Conservation (phyloP, 371 early-diverging fungal species). For the Mortierella sp. region DNA sequence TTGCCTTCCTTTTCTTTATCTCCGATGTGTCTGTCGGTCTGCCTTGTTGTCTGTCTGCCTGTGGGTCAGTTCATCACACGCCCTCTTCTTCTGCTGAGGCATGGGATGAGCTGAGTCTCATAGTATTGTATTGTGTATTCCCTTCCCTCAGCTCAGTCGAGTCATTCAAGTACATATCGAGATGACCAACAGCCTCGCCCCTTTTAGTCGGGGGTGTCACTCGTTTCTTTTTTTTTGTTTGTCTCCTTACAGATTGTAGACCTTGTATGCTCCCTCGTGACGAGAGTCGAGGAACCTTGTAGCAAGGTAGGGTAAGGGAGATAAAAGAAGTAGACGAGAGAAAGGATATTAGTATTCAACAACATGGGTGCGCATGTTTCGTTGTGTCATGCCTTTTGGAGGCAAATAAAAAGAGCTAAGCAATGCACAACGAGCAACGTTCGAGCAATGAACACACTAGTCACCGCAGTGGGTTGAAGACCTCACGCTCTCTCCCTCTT, state of each 20-base stretch:
- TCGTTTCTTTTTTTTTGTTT: slow-evolving; percentile 1
- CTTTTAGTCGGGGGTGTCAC: neutral
- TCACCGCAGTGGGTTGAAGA: neutral
- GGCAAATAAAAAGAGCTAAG: neutral
- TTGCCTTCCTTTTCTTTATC: neutral
- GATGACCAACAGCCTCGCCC: slow-evolving; percentile 14
- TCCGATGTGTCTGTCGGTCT: neutral
- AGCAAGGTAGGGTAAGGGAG: neutral
- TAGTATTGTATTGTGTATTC: neutral
- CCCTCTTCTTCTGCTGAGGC: neutral
- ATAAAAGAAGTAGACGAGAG: neutral
- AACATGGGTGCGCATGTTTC: slow-evolving; percentile 1
- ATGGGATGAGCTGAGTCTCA: neutral
- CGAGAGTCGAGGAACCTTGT: slow-evolving; percentile 71
- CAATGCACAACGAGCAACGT: slow-evolving; percentile 5
- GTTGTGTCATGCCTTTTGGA: neutral
- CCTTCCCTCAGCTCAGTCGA: neutral
- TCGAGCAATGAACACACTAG: neutral
- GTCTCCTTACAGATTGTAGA: slow-evolving; percentile 78
- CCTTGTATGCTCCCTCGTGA: slow-evolving; percentile 73
- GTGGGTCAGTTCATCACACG: slow-evolving; percentile 1
- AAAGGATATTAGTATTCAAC: neutral
- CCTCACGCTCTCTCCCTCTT: neutral
- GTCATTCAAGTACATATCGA: neutral
- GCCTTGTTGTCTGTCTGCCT: neutral